Evolutionary conservation across 1,139 yeast genomes (phyloP), one percentile per base, ranked within the genome.

Genomic region (Yamadazyma taylorii): DNA sequence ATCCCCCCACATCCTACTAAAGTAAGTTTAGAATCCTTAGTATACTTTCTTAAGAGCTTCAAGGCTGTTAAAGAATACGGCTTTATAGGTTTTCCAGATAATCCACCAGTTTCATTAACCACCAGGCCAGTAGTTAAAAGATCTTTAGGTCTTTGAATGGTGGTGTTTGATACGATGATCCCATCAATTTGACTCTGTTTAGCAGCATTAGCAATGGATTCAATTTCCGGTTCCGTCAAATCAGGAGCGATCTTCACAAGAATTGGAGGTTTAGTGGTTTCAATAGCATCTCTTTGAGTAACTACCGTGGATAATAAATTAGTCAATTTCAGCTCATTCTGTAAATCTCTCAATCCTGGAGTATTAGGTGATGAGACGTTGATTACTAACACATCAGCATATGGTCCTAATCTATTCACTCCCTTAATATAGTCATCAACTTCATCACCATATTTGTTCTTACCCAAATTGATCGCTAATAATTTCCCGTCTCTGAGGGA

Each of bases 311-410:
- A 64, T 49, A 90, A 70, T 49, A 90, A 67, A 29, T 71, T 70
- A 8, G 88, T 78, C 41, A 90, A 73, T 56, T 84, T 85, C 43
- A 72, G 73, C 52, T 87, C 96, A 43, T 69, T 77, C 64, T 90
- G 98, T 47, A 90, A 73, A 49, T 82, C 88, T 53, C 97, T 78
- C 47, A 90, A 73, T 2, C 97, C 97, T 2, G 97, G 97, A 1
- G 97, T 92, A 58, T 90, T 90, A 43, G 98, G 98, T 34, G 95
- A 85, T 0, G 96, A 88, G n/a, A 90, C 96, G 53, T 90, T 90
- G 46, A 90, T 76, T 27, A 90, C 92, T 41, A 90, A 67, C 5
- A 87, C 90, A 63, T 92, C 97, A 4, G 97, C 96, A 52, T 75
- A 81, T 11, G 82, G 79, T 8, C 95, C 95, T 50, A 90, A 78